Evolutionary conservation across 2,329 filamentous ascomycete species (phyloP).

Genomic region (Colletotrichum karsti): DNA sequence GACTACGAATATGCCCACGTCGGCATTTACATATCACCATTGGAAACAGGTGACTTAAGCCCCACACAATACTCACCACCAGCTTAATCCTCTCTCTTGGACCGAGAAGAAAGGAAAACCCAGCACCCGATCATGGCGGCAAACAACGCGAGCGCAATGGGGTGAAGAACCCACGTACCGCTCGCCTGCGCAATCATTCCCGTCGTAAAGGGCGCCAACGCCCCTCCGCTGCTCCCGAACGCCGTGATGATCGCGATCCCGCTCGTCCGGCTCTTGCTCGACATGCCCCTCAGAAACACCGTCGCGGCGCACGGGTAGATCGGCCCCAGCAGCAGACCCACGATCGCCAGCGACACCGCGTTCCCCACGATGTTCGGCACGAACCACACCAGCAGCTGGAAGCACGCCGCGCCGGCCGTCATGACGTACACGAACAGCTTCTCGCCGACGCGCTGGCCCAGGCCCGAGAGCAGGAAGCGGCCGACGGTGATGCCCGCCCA

Average conservation of each 20-base stretch:
- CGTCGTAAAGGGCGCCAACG: conserved; percentile 72
- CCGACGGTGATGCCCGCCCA: conserved; percentile 81
- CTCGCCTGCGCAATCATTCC: conserved; percentile 69
- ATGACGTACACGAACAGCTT: conserved; percentile 73
- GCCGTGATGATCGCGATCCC: conserved; percentile 75
- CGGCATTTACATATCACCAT: too few species aligned
- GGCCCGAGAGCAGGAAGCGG: conserved; percentile 75
- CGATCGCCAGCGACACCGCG: conserved; percentile 72
- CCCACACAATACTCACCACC: too few species aligned
- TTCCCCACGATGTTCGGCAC: conserved; percentile 79
- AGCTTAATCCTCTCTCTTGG: neutral
- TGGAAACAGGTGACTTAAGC: too few species aligned
- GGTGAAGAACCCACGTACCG: conserved; percentile 72
- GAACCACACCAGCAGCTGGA: conserved; percentile 82
- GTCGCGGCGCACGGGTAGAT: conserved; percentile 79
- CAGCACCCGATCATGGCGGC: conserved; percentile 72
- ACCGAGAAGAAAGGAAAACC: conserved; percentile 36
- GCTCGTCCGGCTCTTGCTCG: conserved; percentile 68
- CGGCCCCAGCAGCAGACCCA: conserved; percentile 82
- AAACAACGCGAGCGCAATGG: conserved; percentile 74
- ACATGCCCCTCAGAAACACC: conserved; percentile 69
- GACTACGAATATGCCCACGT: too few species aligned
- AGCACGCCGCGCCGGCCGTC: conserved; percentile 67
- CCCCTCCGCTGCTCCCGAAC: conserved; percentile 75
- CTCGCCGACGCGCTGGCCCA: conserved; percentile 75